phyloP scores from a whole-genome alignment of 208 protist genomes.

The Trypanosoma congolense region DNA sequence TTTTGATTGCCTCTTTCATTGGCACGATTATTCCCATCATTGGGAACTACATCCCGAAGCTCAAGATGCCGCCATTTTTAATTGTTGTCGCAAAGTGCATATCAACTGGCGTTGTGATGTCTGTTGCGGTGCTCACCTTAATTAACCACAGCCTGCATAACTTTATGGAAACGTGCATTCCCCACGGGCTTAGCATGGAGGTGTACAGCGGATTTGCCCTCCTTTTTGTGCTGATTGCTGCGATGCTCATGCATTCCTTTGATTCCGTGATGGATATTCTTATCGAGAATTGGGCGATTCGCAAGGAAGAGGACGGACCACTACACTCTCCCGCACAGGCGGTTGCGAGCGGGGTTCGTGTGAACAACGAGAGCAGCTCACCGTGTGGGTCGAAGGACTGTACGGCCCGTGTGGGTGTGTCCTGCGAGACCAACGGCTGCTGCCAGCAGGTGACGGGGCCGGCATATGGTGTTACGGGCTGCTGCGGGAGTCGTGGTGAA shows the following conservation, averaged over 20 bases:
- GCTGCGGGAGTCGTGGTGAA: slow-evolving; percentile 1
- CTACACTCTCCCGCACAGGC: background rate
- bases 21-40: slow-evolving; percentile 44
- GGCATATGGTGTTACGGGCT: background rate
- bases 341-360: background rate
- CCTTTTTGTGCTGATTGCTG: slow-evolving; percentile 44
- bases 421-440: background rate
- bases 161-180: slow-evolving; percentile 39
- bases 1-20: slow-evolving; percentile 38
- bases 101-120: slow-evolving; percentile 58
- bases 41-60: slow-evolving; percentile 28
- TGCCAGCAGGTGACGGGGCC: background rate
- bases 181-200: slow-evolving; percentile 21
- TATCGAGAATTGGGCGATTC: slow-evolving; percentile 30
- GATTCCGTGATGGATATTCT: slow-evolving; percentile 33
- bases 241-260: slow-evolving; percentile 48
- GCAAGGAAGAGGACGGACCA: background rate
- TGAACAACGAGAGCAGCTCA: background rate
- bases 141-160: slow-evolving; percentile 37
- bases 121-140: slow-evolving; percentile 56
- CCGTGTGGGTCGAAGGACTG: slow-evolving; percentile 8
- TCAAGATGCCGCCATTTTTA: slow-evolving; percentile 30
- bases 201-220: slow-evolving; percentile 40
- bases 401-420: background rate
- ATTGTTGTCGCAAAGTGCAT: slow-evolving; percentile 47